Evolutionary conservation across 1,284 basidiomycete species (phyloP).

Genomic region (Leccinum solheimii): DNA sequence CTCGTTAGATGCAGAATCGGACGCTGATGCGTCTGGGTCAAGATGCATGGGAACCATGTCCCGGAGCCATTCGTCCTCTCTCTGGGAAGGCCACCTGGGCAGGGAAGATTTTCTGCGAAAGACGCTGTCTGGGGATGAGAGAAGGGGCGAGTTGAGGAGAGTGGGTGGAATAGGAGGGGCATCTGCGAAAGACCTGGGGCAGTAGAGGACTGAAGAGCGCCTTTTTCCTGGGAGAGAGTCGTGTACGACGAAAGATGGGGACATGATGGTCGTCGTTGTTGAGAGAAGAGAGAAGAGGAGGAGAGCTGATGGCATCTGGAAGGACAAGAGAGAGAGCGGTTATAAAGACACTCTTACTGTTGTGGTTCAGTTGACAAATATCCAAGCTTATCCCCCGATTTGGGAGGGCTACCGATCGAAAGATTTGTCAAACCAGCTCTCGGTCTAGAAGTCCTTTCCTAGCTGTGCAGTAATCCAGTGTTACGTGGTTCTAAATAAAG

Average conservation of each 20-base stretch:
- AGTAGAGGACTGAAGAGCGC: constrained; percentile 22
- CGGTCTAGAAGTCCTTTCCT: neutral
- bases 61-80: constrained; percentile 59
- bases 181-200: constrained; percentile 12
- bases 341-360: constrained; percentile 19
- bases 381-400: constrained; percentile 28
- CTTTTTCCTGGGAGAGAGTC: constrained; percentile 13
- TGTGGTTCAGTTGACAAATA: constrained; percentile 29
- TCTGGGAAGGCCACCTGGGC: constrained; percentile 43
- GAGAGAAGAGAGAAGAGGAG: neutral
- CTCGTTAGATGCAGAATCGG: neutral
- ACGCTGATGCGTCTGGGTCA: neutral
- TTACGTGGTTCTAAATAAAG: constrained; percentile 7
- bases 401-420: constrained; percentile 22
- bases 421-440: constrained; percentile 16
- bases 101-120: constrained; percentile 42
- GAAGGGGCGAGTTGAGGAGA: constrained; percentile 52
- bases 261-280: constrained; percentile 13
- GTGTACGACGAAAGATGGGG: constrained; percentile 16
- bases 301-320: constrained; percentile 17
- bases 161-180: constrained; percentile 56
- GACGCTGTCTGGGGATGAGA: constrained; percentile 48
- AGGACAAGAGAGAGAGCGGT: neutral
- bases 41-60: constrained; percentile 53
- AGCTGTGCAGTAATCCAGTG: neutral